Evolutionary conservation across 73 alveolate genomes (phyloP).

Genomic region (Urostyla sp.): DNA sequence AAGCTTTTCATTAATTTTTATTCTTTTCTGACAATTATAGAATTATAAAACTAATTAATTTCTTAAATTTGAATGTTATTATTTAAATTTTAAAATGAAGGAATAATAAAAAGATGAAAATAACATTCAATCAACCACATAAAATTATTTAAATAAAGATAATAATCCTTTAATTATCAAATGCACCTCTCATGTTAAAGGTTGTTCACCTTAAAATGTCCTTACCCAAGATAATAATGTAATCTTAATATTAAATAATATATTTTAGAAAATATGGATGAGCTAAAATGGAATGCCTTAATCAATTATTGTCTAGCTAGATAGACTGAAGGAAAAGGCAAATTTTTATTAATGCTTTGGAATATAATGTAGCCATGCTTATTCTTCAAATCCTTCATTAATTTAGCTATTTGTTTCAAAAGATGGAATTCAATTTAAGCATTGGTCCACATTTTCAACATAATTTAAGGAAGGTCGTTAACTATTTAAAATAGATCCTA

Average conservation of each 20-base stretch:
- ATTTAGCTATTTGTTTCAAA: slow-evolving; percentile 38
- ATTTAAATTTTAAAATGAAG: no score
- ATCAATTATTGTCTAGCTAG: slow-evolving; percentile 2
- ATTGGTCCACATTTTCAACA: slow-evolving; percentile 16
- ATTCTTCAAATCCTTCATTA: slow-evolving; percentile 41
- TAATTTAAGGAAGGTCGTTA: slow-evolving; percentile 40
- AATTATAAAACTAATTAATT: no score
- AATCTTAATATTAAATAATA: neutral
- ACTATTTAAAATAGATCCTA: slow-evolving; percentile 32
- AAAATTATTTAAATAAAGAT: slow-evolving; percentile 22
- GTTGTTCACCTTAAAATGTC: slow-evolving; percentile 36
- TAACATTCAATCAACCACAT: no score
- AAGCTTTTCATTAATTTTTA: no score
- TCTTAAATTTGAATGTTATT: no score
- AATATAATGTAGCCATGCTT: slow-evolving; percentile 22
- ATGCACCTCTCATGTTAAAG: slow-evolving; percentile 19
- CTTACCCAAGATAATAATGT: slow-evolving; percentile 5
- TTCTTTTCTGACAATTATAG: no score
- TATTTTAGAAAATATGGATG: slow-evolving; percentile 32
- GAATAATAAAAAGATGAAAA: no score
- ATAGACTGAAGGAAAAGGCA: slow-evolving; percentile 13
- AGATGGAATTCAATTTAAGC: slow-evolving; percentile 42
- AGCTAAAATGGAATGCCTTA: slow-evolving; percentile 37
- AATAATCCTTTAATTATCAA: slow-evolving; percentile 17
- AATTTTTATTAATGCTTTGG: slow-evolving; percentile 39